A percentile compares a stretch with the other conserved stretches of the same genome.
phyloP scores from a whole-genome alignment of 164 flowering plant species.

The Santalum album region DNA sequence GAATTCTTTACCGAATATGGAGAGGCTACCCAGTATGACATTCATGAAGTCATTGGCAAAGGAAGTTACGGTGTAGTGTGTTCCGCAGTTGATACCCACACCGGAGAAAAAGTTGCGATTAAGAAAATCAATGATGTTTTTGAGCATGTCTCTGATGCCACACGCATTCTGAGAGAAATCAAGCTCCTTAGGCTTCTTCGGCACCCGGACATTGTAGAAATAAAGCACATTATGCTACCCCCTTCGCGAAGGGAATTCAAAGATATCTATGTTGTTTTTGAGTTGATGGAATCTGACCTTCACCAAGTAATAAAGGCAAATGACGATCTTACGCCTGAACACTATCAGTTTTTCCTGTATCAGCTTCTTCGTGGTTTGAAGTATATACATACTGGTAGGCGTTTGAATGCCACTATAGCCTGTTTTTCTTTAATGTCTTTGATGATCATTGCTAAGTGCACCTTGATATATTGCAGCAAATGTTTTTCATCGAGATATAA shows the following conservation, averaged over 20 bases:
- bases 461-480: constrained; percentile 44
- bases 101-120: constrained; percentile 73
- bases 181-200: constrained; percentile 77
- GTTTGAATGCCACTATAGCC: background rate
- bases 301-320: constrained; percentile 84
- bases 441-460: background rate
- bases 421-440: background rate
- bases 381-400: constrained; percentile 63
- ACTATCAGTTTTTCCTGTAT: constrained; percentile 69
- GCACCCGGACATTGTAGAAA: constrained; percentile 80
- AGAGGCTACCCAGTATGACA: constrained; percentile 57
- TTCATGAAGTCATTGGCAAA: constrained; percentile 71
- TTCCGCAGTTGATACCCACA: constrained; percentile 62
- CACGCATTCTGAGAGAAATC: constrained; percentile 70
- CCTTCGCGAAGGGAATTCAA: constrained; percentile 72
- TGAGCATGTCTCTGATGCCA: constrained; percentile 86
- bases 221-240: constrained; percentile 81
- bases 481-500: constrained; percentile 78
- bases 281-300: constrained; percentile 85
- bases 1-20: constrained; percentile 85
- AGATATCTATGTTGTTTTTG: constrained; percentile 77
- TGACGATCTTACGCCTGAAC: constrained; percentile 76
- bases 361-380: constrained; percentile 78
- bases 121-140: constrained; percentile 81
- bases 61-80: constrained; percentile 83